Evolutionary conservation across 306 rosid genomes (phyloP), one percentile per base, ranked within the genome.

Genomic region (Malus sieversii): DNA sequence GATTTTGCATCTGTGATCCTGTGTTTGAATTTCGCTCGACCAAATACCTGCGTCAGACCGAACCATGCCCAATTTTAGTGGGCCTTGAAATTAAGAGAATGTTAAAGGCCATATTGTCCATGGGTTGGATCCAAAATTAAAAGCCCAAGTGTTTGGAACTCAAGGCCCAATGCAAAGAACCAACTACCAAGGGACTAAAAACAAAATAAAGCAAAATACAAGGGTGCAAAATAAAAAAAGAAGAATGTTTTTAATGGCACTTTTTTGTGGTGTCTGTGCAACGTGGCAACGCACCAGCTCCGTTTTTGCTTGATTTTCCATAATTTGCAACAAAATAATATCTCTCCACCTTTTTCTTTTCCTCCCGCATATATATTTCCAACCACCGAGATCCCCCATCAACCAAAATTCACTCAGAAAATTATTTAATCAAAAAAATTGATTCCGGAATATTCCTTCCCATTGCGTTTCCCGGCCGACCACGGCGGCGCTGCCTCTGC

Each of bases 401-500:
- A 13, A 12, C 58, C 59, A 15, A 65, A 60, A 44, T 72, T 75
- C 84, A 2, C 78, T 64, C 71, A 27, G 33, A 60, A 53, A 18
- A 52, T 33, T 65, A 14, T 35, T 29, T 57, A 18, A 51, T 70
- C 0, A 52, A 19, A 44, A 52, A 45, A 27, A 5, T 2, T 44
- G n/a, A 18, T 78, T n/a, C 1, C 35, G 12, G 8, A 55, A 22
- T 7, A 42, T 57, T 65, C 29, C 8, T n/a, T 65, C 22, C 8
- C 62, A 33, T 46, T 35, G 11, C 75, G 40, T 9, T 22, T 40
- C 71, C 62, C 48, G 44, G 55, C n/a, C 32, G 25, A 61, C 46
- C 22, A 73, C 74, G 68, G 74, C 83, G 73, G 69, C 42, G 14
- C 52, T 45, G 42, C 20, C 38, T 51, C 20, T 42, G 53, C 40